phyloP scores from a whole-genome alignment of 1,284 basidiomycete genomes.

The Fomitiporia mediterranea region DNA sequence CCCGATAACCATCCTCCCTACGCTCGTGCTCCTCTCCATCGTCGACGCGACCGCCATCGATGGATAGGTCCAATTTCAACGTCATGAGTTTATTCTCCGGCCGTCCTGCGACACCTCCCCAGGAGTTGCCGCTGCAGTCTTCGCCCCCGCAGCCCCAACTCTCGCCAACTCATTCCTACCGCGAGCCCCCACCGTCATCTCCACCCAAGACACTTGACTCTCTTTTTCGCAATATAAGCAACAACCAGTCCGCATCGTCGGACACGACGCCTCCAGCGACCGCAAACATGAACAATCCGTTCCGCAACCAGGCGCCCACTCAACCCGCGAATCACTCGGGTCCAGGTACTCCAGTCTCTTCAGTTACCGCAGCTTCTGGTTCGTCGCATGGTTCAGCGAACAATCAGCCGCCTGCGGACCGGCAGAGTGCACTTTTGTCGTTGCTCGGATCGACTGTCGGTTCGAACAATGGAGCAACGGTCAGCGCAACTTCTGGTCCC shows the following conservation, averaged over 20 bases:
- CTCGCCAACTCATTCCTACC: conserved; percentile 32
- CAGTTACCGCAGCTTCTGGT: conserved; percentile 47
- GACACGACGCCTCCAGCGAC: conserved; percentile 29
- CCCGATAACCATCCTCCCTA: neutral
- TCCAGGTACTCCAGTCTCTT: conserved; percentile 48
- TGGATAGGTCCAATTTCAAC: conserved; percentile 30
- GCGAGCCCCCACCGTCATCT: conserved; percentile 31
- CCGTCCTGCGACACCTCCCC: conserved; percentile 43
- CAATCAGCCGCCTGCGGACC: conserved; percentile 46
- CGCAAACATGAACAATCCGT: conserved; percentile 31
- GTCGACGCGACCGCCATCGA: conserved; percentile 23
- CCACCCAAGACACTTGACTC: conserved; percentile 52
- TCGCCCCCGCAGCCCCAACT: conserved; percentile 31
- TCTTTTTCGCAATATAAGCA: conserved; percentile 49
- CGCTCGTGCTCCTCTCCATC: conserved; percentile 2
- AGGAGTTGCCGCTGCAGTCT: conserved; percentile 35
- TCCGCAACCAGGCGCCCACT: conserved; percentile 32
- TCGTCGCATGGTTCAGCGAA: conserved; percentile 39
- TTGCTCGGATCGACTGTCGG: conserved; percentile 46
- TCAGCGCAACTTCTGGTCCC: conserved; percentile 32
- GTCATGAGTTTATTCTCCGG: conserved; percentile 55
- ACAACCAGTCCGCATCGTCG: conserved; percentile 26
- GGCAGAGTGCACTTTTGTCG: conserved; percentile 69
- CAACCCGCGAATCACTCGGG: conserved; percentile 40
- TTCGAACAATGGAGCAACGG: conserved; percentile 32